Conservation (phyloP, 108 stramenopile species). For the Mediolabrus comicus region DNA sequence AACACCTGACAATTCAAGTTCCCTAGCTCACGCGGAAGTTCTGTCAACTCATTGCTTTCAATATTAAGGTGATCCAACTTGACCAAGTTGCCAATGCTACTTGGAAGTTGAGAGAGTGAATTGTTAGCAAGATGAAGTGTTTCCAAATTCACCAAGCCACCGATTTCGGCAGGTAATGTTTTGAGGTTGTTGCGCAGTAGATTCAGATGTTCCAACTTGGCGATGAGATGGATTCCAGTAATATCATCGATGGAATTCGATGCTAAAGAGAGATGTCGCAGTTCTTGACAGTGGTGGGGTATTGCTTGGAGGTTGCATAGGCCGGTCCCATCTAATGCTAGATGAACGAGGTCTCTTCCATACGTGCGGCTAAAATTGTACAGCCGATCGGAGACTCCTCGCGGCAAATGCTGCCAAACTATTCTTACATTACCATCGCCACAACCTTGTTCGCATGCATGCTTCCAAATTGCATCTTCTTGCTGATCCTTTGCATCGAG, state of each 20-base stretch:
- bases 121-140: constrained; percentile 36
- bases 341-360: constrained; percentile 1
- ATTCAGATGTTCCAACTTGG: constrained; percentile 19
- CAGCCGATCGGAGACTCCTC: constrained; percentile 11
- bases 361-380: constrained; percentile 21
- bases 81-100: constrained; percentile 21
- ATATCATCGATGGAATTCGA: constrained; percentile 33
- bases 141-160: constrained; percentile 8
- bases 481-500: background rate
- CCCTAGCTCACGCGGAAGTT: constrained; percentile 20
- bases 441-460: constrained; percentile 19
- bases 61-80: constrained; percentile 25
- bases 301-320: constrained; percentile 6
- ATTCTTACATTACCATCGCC: constrained; percentile 12
- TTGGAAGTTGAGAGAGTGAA: constrained; percentile 25
- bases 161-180: constrained; percentile 17
- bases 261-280: constrained; percentile 32
- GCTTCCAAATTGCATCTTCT: constrained; percentile 12
- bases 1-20: constrained; percentile 19
- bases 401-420: constrained; percentile 16
- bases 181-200: constrained; percentile 34
- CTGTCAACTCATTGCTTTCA: constrained; percentile 34
- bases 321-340: constrained; percentile 25
- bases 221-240: constrained; percentile 15
- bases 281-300: constrained; percentile 1